These are phyloP conservation scores for Mucor racemosus DNA, from an alignment of 371 early-diverging fungal species.

Conservation along the genomic window DNA sequence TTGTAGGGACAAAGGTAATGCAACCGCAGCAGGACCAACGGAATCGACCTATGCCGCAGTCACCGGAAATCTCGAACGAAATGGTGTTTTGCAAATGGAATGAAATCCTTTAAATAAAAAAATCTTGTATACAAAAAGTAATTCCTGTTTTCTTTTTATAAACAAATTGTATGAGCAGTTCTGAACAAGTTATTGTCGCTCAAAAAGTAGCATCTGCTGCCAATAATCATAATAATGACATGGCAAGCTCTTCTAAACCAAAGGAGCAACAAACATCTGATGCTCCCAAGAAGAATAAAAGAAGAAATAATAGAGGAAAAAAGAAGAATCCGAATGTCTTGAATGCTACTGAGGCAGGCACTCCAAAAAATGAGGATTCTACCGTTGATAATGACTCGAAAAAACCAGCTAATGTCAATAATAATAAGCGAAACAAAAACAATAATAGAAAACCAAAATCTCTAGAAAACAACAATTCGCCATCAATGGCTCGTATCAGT, in stretches of 20 bases:
- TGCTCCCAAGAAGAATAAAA: slow-evolving; percentile 17
- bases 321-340: slow-evolving; percentile 21
- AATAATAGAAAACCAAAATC: slow-evolving; percentile 4
- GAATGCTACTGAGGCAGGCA: slow-evolving; percentile 20
- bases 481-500: slow-evolving; percentile 7
- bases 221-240: neutral
- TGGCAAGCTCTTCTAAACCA: slow-evolving; percentile 4
- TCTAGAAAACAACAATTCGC: neutral
- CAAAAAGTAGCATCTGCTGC: neutral
- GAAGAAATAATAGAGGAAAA: slow-evolving; percentile 14
- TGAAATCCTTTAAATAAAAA: neutral
- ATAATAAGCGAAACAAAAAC: neutral
- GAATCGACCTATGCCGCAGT: slow-evolving; percentile 7
- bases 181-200: neutral
- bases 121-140: neutral
- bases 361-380: neutral
- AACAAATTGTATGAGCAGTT: slow-evolving; percentile 7
- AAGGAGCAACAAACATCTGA: neutral
- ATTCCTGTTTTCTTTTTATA: neutral
- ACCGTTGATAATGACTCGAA: neutral
- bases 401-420: neutral
- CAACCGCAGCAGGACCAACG: slow-evolving; percentile 17
- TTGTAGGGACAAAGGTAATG: slow-evolving; percentile 3
- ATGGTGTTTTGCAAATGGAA: neutral
- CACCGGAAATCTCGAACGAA: neutral